These are phyloP conservation scores for Eudorina sp. DNA, from an alignment of 139 green algal species.

Conservation along the genomic window DNA sequence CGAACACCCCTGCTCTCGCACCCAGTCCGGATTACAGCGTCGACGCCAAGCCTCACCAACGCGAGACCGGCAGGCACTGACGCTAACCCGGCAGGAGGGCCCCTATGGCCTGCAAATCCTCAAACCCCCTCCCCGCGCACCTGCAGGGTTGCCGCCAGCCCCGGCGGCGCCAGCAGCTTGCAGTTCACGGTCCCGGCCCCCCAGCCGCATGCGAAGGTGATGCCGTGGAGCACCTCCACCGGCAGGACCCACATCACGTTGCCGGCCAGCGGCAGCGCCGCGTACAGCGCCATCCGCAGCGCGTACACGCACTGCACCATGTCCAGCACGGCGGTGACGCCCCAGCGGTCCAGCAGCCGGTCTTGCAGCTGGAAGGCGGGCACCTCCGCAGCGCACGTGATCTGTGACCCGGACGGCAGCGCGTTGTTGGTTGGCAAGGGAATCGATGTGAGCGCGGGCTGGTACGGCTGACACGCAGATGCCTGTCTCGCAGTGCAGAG, in stretches of 20 bases:
- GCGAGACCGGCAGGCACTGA: too few relatives aligned
- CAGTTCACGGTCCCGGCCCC: constrained; percentile 61
- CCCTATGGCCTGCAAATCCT: too few relatives aligned
- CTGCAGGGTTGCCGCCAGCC: constrained; percentile 62
- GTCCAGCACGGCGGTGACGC: constrained; percentile 41
- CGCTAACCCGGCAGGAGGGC: too few relatives aligned
- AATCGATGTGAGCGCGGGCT: too few relatives aligned
- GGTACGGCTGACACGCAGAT: too few relatives aligned
- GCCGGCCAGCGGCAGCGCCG: constrained; percentile 42
- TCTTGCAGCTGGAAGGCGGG: constrained; percentile 64
- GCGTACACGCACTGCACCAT: constrained; percentile 51
- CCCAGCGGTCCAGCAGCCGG: constrained; percentile 44
- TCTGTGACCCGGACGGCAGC: too few relatives aligned
- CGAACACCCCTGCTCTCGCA: too few relatives aligned
- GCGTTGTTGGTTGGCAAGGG: too few relatives aligned
- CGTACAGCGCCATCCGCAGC: constrained; percentile 64
- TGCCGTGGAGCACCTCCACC: constrained; percentile 66
- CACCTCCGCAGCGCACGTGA: constrained; percentile 68
- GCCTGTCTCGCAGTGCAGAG: too few relatives aligned
- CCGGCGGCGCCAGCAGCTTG: constrained; percentile 57
- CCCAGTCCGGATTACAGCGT: too few relatives aligned
- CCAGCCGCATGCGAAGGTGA: constrained; percentile 71
- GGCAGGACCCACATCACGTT: constrained; percentile 67
- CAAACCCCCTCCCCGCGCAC: background rate
- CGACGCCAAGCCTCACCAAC: too few relatives aligned